phyloP scores from a whole-genome alignment of 2,329 filamentous ascomycete genomes.

The Thielaviopsis euricoi region DNA sequence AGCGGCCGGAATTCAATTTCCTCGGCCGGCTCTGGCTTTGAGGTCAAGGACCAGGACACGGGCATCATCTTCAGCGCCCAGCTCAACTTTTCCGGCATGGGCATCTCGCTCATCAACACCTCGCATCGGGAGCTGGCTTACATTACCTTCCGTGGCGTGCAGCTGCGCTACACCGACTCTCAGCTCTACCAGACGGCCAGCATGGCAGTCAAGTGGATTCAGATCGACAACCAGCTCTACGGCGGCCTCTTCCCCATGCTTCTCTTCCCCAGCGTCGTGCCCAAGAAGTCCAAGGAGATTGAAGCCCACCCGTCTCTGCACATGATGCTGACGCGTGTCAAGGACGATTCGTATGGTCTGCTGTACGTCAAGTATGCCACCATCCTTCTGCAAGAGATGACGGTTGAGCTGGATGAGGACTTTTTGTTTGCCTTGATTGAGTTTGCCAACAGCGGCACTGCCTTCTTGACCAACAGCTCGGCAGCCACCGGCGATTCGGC shows the following conservation, averaged over 20 bases:
- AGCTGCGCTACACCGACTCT: slow-evolving; percentile 87
- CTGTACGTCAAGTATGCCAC: slow-evolving; percentile 98
- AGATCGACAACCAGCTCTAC: slow-evolving; percentile 96
- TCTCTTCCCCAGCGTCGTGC: slow-evolving; percentile 91
- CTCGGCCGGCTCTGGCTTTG: slow-evolving; percentile 44
- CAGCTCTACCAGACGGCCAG: slow-evolving; percentile 81
- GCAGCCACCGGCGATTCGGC: background rate
- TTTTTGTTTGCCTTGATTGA: slow-evolving; percentile 94
- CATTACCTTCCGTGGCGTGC: slow-evolving; percentile 78
- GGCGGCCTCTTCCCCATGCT: slow-evolving; percentile 97
- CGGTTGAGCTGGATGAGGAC: slow-evolving; percentile 90
- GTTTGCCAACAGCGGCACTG: slow-evolving; percentile 76
- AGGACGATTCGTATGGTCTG: slow-evolving; percentile 95
- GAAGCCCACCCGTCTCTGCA: slow-evolving; percentile 92
- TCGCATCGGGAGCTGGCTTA: slow-evolving; percentile 89
- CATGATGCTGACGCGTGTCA: slow-evolving; percentile 79
- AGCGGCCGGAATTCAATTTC: background rate
- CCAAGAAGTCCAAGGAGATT: slow-evolving; percentile 91
- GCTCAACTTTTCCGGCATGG: slow-evolving; percentile 74
- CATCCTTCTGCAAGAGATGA: slow-evolving; percentile 90
- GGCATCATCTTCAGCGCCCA: slow-evolving; percentile 80
- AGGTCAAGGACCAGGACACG: slow-evolving; percentile 83
- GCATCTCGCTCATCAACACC: slow-evolving; percentile 82
- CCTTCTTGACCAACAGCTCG: slow-evolving; percentile 44
- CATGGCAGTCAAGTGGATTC: slow-evolving; percentile 91